A percentile compares a stretch with the other conserved stretches of the same genome.
Evolutionary conservation across 2,329 filamentous ascomycete species (phyloP).

Genomic region (Rhynchosporium secalis): DNA sequence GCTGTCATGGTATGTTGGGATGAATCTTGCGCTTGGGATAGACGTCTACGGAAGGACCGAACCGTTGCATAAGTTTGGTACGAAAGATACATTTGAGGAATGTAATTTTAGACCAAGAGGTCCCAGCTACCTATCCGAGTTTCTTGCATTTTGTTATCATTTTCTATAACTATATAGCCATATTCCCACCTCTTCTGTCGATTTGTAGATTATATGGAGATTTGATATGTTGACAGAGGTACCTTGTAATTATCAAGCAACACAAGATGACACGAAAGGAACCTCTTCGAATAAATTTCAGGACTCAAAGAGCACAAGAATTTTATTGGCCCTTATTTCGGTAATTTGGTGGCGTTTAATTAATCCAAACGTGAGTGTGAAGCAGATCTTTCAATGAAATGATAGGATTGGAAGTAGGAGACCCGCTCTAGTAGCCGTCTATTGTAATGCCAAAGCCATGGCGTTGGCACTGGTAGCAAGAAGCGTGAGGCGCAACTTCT

Average conservation of each 20-base stretch:
- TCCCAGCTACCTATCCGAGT: too few relatives aligned
- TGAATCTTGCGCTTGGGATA: background rate
- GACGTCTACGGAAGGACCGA: background rate
- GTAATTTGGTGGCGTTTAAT: conserved; percentile 16
- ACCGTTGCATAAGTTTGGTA: background rate
- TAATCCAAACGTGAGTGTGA: background rate
- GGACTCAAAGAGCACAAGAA: background rate
- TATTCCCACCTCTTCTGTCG: too few relatives aligned
- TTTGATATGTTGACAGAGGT: too few relatives aligned
- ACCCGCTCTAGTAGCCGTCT: conserved; percentile 5
- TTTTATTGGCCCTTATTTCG: too few relatives aligned
- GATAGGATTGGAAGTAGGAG: background rate
- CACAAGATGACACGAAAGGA: background rate
- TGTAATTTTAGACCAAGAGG: too few relatives aligned
- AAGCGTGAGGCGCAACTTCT: conserved; percentile 6
- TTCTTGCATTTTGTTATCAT: too few relatives aligned
- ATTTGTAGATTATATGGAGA: too few relatives aligned
- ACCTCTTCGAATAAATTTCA: background rate
- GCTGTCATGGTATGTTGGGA: background rate
- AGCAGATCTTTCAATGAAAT: background rate
- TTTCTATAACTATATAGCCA: too few relatives aligned
- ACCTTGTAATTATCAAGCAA: too few relatives aligned
- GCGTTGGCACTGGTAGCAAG: conserved; percentile 1
- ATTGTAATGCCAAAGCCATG: background rate
- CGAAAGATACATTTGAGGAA: too few relatives aligned